Percentiles rank a stretch among this genome's conserved stretches.
These are phyloP conservation scores for Cladorrhinum sp. DNA, from an alignment of 2,329 filamentous ascomycete species.

Conservation along the genomic window DNA sequence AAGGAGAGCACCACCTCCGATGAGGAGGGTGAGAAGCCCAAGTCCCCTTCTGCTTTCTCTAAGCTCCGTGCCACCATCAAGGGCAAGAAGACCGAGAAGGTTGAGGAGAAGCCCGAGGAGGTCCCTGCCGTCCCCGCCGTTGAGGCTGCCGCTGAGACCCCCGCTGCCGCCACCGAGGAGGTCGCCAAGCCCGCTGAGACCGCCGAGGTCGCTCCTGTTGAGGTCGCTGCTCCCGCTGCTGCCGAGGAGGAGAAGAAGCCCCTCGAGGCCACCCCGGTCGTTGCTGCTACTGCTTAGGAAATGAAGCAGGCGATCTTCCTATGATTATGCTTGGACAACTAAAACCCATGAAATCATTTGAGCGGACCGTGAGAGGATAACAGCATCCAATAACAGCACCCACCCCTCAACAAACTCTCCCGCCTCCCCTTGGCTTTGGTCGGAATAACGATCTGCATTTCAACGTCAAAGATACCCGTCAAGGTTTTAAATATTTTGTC, in stretches of 20 bases:
- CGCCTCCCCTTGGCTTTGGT: slow-evolving; percentile 34
- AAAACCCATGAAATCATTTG: slow-evolving; percentile 24
- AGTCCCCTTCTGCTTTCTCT: slow-evolving; percentile 55
- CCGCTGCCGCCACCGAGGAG: slow-evolving; percentile 31
- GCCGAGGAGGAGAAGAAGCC: slow-evolving; percentile 36
- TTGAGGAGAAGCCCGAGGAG: slow-evolving; percentile 42
- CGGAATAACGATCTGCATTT: slow-evolving; percentile 54
- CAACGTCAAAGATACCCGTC: slow-evolving; percentile 58
- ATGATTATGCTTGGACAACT: slow-evolving; percentile 26
- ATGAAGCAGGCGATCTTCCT: slow-evolving; percentile 12
- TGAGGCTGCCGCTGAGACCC: slow-evolving; percentile 32
- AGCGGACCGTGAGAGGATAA: slow-evolving; percentile 28
- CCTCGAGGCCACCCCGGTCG: slow-evolving; percentile 43
- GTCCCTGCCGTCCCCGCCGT: slow-evolving; percentile 37
- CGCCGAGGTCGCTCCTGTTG: slow-evolving; percentile 37
- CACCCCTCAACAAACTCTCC: background rate
- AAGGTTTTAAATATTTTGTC: slow-evolving; percentile 38
- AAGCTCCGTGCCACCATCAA: slow-evolving; percentile 59
- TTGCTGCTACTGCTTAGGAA: slow-evolving; percentile 52
- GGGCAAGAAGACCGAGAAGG: slow-evolving; percentile 36
- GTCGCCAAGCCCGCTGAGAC: slow-evolving; percentile 21
- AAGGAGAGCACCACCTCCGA: slow-evolving; percentile 57
- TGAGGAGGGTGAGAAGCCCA: slow-evolving; percentile 58
- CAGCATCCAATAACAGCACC: slow-evolving; percentile 12
- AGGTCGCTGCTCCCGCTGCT: slow-evolving; percentile 38